Percentiles rank a stretch among this genome's conserved stretches.
These are phyloP conservation scores for Globisporangium irregulare DNA, from an alignment of 352 stramenopile species.

Conservation along the genomic window DNA sequence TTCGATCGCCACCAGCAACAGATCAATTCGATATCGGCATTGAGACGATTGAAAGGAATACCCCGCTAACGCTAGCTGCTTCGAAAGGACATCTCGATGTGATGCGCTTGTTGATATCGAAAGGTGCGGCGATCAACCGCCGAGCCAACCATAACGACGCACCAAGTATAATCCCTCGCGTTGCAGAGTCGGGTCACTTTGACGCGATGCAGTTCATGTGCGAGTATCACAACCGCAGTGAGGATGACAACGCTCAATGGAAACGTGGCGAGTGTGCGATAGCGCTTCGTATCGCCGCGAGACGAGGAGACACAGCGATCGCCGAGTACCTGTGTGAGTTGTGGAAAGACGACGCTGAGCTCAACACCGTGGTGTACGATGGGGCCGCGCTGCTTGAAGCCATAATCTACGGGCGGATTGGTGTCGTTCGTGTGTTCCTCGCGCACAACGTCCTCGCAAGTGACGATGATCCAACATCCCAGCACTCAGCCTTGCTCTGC, in stretches of 20 bases:
- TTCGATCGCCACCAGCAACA: neutral
- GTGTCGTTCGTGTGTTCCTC: neutral
- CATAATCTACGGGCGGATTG: neutral
- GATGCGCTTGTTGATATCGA: neutral
- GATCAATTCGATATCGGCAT: neutral
- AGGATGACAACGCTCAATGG: neutral
- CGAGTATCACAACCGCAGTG: neutral
- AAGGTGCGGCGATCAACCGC: neutral
- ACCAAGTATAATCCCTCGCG: neutral
- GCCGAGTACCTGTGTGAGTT: constrained; percentile 6
- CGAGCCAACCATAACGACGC: neutral
- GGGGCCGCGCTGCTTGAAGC: neutral
- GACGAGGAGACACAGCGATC: neutral
- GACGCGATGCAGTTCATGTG: neutral
- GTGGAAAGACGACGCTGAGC: neutral
- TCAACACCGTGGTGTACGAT: neutral
- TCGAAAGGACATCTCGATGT: neutral
- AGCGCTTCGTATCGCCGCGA: neutral
- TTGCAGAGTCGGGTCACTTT: neutral
- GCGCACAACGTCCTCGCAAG: neutral
- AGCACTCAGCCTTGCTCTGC: neutral
- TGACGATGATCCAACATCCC: neutral
- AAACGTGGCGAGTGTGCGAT: neutral
- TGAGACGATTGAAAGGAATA: neutral
- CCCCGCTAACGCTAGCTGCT: neutral